These are phyloP conservation scores for Groenewaldozyma auringiensis DNA, from an alignment of 1,139 yeast species.

Conservation along the genomic window DNA sequence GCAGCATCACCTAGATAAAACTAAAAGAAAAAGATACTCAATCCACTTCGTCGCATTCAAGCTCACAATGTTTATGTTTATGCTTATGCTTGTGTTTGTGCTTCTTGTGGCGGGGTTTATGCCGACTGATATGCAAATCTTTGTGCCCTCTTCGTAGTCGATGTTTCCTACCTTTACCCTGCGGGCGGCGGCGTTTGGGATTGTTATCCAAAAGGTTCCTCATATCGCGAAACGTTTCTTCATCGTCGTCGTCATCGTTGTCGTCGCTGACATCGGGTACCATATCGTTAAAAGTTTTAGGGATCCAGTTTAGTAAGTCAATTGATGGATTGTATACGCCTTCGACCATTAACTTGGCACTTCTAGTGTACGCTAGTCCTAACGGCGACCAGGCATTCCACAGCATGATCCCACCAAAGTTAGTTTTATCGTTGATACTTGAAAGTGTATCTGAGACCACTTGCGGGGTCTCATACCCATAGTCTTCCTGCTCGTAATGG, in stretches of 20 bases:
- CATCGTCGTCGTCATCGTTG: neutral
- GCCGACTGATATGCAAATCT: neutral
- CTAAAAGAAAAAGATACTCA: neutral
- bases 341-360: neutral
- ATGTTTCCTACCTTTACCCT: neutral
- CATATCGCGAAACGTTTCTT: neutral
- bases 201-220: neutral
- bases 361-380: neutral
- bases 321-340: neutral
- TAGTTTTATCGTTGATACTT: slow-evolving; percentile 21
- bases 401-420: slow-evolving; percentile 77
- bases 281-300: neutral
- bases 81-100: neutral
- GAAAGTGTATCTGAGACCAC: slow-evolving; percentile 11
- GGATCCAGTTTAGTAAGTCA: neutral
- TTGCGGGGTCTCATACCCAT: slow-evolving; percentile 51
- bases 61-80: neutral
- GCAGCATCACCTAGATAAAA: slow-evolving; percentile 13
- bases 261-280: neutral
- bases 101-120: neutral
- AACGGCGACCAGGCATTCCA: slow-evolving; percentile 65
- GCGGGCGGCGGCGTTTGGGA: neutral
- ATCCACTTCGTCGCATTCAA: neutral
- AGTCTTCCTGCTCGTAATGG: slow-evolving; percentile 56
- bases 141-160: neutral